Conservation (phyloP, 805 yeast genomes). For the Metschnikowia henanensis region DNA sequence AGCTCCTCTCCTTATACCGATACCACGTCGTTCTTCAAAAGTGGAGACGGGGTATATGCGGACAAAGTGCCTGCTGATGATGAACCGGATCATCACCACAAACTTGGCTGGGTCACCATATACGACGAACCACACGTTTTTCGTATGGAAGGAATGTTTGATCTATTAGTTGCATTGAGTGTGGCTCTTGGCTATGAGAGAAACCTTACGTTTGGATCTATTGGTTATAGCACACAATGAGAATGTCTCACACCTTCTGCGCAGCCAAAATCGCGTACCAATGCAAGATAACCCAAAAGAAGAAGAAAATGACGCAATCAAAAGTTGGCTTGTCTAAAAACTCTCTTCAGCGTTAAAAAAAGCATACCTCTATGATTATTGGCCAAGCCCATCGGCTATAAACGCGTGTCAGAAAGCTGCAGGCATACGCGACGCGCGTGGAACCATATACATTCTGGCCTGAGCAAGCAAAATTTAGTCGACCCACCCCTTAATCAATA, state of each 20-base stretch:
- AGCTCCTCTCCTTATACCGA: conserved; percentile 17
- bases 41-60: conserved; percentile 57
- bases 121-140: conserved; percentile 42
- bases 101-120: conserved; percentile 65
- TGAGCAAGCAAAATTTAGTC: conserved; percentile 1
- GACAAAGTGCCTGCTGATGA: conserved; percentile 52
- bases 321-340: too few species aligned
- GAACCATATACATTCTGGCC: background rate
- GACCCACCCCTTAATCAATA: too few species aligned
- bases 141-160: conserved; percentile 46
- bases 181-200: conserved; percentile 50
- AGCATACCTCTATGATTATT: too few species aligned
- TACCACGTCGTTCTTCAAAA: conserved; percentile 34
- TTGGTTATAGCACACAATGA: background rate
- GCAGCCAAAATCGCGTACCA: too few species aligned
- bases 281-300: too few species aligned
- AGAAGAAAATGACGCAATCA: too few species aligned
- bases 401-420: too few species aligned
- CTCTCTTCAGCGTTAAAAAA: too few species aligned
- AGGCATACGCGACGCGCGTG: background rate
- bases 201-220: background rate
- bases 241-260: too few species aligned
- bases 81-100: conserved; percentile 52
- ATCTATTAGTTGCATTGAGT: conserved; percentile 51
- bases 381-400: too few species aligned